Conservation (phyloP, 805 yeast genomes). For the Cyberlindnera mycetangii region DNA sequence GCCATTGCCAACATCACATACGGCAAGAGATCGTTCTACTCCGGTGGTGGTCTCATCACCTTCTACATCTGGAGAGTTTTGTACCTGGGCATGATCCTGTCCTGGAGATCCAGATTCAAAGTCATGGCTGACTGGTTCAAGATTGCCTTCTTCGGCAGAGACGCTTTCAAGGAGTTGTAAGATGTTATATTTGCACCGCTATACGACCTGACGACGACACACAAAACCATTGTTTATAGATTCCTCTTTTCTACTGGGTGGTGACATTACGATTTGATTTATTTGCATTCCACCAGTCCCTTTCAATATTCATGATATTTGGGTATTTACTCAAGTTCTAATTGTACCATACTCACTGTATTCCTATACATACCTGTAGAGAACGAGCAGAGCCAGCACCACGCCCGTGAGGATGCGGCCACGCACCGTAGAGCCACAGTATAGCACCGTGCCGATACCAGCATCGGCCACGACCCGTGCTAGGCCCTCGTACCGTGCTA, state of each 20-base stretch:
- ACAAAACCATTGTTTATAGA: conserved; percentile 3
- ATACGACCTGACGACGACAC: conserved; percentile 3
- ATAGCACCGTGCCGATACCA: conserved; percentile 1
- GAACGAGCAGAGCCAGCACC: background rate
- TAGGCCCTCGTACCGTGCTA: conserved; percentile 5
- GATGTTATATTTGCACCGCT: background rate
- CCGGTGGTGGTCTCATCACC: conserved; percentile 85
- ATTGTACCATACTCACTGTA: background rate
- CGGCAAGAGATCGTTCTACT: conserved; percentile 75
- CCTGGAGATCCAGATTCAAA: conserved; percentile 81
- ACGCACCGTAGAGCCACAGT: conserved; percentile 1
- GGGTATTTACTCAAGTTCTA: background rate
- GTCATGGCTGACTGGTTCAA: conserved; percentile 88
- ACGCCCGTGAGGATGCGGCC: conserved; percentile 5
- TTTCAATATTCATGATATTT: conserved; percentile 2
- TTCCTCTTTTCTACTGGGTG: background rate
- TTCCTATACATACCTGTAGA: background rate
- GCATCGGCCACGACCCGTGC: conserved; percentile 3
- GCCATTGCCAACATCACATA: conserved; percentile 91
- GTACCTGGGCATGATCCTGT: conserved; percentile 84
- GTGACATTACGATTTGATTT: conserved; percentile 1
- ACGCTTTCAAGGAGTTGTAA: conserved; percentile 78
- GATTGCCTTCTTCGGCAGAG: conserved; percentile 87
- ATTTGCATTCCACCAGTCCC: background rate
- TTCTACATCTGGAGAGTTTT: conserved; percentile 93